Evolutionary conservation across 208 protist species (phyloP).

Genomic region (Wallacemonas sp.): DNA sequence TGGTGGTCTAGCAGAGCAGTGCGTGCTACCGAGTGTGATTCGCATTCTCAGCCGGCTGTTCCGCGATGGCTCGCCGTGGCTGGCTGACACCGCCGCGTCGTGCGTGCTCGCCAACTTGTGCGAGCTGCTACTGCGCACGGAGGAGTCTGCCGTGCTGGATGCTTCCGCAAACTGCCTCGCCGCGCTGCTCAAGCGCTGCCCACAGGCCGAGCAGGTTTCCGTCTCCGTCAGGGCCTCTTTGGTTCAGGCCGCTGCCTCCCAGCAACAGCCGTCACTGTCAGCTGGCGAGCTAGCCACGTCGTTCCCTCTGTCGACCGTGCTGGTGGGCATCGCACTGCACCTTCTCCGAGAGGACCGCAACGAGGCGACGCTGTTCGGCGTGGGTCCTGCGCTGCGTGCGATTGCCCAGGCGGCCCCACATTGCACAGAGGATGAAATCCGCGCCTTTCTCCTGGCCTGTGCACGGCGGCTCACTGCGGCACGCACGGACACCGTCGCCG

Average conservation of each 20-base stretch:
- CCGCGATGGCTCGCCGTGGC: slow-evolving; percentile 17
- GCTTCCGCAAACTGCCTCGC: slow-evolving; percentile 46
- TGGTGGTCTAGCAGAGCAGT: slow-evolving; percentile 15
- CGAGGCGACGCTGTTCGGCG: slow-evolving; percentile 52
- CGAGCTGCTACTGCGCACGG: slow-evolving; percentile 44
- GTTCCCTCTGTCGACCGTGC: slow-evolving; percentile 41
- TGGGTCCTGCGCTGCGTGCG: slow-evolving; percentile 41
- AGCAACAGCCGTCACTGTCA: too few species aligned
- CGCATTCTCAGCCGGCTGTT: slow-evolving; percentile 29
- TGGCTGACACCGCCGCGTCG: slow-evolving; percentile 23
- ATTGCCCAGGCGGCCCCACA: slow-evolving; percentile 35
- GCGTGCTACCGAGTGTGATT: slow-evolving; percentile 26
- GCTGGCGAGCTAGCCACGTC: slow-evolving; percentile 13
- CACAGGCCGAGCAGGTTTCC: slow-evolving; percentile 22
- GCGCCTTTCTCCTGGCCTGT: slow-evolving; percentile 30
- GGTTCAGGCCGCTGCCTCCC: slow-evolving; percentile 18
- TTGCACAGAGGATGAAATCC: slow-evolving; percentile 41
- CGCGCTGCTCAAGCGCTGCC: slow-evolving; percentile 47
- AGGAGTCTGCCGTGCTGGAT: slow-evolving; percentile 55
- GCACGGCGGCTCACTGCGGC: slow-evolving; percentile 38
- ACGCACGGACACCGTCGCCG: slow-evolving; percentile 41
- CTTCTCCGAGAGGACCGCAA: slow-evolving; percentile 24
- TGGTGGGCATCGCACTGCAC: slow-evolving; percentile 43
- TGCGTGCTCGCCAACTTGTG: slow-evolving; percentile 39
- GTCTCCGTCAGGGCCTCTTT: slow-evolving; percentile 4